These are phyloP conservation scores for Aspergillus unguis DNA, from an alignment of 2,329 filamentous ascomycete genomes.

Conservation along the genomic window DNA sequence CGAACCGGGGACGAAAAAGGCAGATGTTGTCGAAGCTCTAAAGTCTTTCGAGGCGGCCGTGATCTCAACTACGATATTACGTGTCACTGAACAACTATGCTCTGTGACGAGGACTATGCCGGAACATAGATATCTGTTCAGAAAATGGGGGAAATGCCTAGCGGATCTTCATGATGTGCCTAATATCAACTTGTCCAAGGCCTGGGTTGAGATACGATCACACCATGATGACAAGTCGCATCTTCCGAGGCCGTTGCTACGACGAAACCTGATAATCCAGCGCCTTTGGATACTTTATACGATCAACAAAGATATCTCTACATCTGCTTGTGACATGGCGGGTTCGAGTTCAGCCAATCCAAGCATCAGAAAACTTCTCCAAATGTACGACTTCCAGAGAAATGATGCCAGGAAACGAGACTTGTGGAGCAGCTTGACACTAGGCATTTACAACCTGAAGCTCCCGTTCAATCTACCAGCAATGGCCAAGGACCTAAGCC, in stretches of 20 bases:
- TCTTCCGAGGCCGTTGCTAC: constrained; percentile 1
- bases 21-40: constrained; percentile 22
- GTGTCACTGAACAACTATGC: constrained; percentile 32
- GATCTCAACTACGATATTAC: constrained; percentile 28
- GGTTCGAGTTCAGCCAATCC: constrained; percentile 19
- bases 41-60: constrained; percentile 22
- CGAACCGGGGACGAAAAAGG: constrained; percentile 5
- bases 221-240: background rate
- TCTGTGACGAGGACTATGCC: constrained; percentile 15
- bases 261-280: constrained; percentile 29
- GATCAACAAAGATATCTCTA: constrained; percentile 16
- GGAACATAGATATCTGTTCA: constrained; percentile 17
- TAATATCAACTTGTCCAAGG: constrained; percentile 21
- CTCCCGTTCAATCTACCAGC: constrained; percentile 31
- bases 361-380: constrained; percentile 24
- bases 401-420: constrained; percentile 13
- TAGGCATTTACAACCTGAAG: constrained; percentile 27
- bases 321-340: background rate
- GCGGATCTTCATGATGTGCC: constrained; percentile 18
- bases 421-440: constrained; percentile 27
- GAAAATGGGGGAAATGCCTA: constrained; percentile 32
- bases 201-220: constrained; percentile 25
- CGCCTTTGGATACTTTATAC: constrained; percentile 34
- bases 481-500: constrained; percentile 27
- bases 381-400: constrained; percentile 26